Evolutionary conservation across 1,139 yeast species (phyloP).

Genomic region (Nakaseomyces nivariensis): DNA sequence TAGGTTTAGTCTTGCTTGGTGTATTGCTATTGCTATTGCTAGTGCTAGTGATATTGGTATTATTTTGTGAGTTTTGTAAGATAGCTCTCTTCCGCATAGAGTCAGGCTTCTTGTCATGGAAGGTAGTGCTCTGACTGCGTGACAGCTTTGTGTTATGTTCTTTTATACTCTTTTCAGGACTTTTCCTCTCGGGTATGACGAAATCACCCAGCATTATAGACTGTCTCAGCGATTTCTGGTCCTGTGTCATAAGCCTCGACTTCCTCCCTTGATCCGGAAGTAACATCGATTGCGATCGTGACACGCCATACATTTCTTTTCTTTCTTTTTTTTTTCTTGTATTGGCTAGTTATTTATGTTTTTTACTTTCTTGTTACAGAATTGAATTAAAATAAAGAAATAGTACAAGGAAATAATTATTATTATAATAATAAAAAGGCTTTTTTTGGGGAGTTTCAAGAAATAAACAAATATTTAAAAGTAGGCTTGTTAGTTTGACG

Average conservation of each 20-base stretch:
- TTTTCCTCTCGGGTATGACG: neutral
- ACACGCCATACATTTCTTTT: neutral
- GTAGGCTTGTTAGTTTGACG: too few species aligned
- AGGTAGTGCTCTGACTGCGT: neutral
- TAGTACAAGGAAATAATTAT: too few species aligned
- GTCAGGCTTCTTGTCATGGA: neutral
- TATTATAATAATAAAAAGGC: too few species aligned
- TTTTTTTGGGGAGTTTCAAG: too few species aligned
- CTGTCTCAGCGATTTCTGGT: neutral
- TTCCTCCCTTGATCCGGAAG: neutral
- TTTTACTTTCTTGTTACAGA: too few species aligned
- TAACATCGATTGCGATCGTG: neutral
- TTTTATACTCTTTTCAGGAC: neutral
- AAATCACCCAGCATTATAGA: neutral
- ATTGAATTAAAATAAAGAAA: too few species aligned
- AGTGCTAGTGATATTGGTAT: neutral
- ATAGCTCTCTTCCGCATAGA: neutral
- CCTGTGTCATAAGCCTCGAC: constrained; percentile 2
- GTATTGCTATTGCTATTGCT: neutral
- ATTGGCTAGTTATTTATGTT: too few species aligned
- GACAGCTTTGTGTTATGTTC: neutral
- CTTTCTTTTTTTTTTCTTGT: too few species aligned
- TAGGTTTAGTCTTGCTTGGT: too few species aligned
- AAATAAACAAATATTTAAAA: too few species aligned
- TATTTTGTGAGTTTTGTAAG: neutral